phyloP scores from a whole-genome alignment of 495 filamentous ascomycete species.

The Podospora pseudoanserina region DNA sequence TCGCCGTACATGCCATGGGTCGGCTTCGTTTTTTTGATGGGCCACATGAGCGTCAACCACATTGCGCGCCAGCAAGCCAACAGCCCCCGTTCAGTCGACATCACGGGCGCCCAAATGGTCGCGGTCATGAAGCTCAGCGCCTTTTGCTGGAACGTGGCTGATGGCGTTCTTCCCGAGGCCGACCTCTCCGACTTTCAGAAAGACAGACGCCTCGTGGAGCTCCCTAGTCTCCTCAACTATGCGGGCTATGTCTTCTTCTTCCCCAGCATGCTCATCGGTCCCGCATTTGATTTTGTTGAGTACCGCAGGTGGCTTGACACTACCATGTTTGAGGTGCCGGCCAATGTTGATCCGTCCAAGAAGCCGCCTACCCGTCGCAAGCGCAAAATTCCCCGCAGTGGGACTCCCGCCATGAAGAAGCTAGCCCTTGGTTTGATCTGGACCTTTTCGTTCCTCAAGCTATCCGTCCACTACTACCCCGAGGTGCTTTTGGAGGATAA shows the following conservation, averaged over 20 bases:
- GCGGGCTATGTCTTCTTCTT: constrained; percentile 92
- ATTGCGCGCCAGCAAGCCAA: constrained; percentile 71
- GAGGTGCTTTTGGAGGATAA: constrained; percentile 54
- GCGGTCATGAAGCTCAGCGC: constrained; percentile 96
- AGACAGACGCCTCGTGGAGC: constrained; percentile 67
- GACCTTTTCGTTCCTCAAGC: constrained; percentile 74
- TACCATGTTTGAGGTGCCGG: constrained; percentile 85
- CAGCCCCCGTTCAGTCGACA: constrained; percentile 66
- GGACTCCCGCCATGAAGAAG: constrained; percentile 79
- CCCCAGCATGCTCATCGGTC: constrained; percentile 79
- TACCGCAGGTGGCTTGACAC: constrained; percentile 91
- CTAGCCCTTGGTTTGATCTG: constrained; percentile 66
- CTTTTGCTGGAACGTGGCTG: constrained; percentile 97
- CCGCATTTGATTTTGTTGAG: constrained; percentile 89
- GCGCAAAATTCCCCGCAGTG: constrained; percentile 90
- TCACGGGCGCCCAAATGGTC: constrained; percentile 97
- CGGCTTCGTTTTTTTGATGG: constrained; percentile 90
- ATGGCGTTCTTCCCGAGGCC: constrained; percentile 73
- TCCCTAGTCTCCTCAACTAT: constrained; percentile 77
- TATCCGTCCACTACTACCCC: constrained; percentile 61
- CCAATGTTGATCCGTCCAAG: constrained; percentile 71
- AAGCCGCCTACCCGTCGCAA: constrained; percentile 83
- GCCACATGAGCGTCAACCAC: constrained; percentile 89
- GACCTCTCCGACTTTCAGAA: constrained; percentile 83
- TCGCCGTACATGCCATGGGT: constrained; percentile 99